Evolutionary conservation across 495 filamentous ascomycete genomes (phyloP).

Genomic region (Cudoniella acicularis): DNA sequence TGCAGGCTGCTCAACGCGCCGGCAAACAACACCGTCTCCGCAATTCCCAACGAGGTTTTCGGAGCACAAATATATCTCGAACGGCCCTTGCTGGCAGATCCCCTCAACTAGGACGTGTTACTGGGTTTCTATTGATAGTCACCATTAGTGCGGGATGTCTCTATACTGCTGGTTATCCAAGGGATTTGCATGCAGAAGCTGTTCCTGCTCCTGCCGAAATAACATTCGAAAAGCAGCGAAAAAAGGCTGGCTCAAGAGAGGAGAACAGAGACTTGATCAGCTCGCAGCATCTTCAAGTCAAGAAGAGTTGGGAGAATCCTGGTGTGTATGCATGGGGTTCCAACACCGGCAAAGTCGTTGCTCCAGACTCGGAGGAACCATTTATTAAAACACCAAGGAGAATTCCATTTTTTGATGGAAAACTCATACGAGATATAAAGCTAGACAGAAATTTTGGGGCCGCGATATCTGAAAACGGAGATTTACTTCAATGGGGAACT

Average conservation of each 20-base stretch:
- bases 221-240: slow-evolving; percentile 57
- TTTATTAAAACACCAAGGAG: slow-evolving; percentile 75
- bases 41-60: slow-evolving; percentile 7
- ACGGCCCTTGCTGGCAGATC: slow-evolving; percentile 10
- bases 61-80: slow-evolving; percentile 6
- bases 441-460: slow-evolving; percentile 79
- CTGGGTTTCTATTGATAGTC: slow-evolving; percentile 16
- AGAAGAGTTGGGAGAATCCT: slow-evolving; percentile 82
- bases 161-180: slow-evolving; percentile 17
- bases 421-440: slow-evolving; percentile 82
- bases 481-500: slow-evolving; percentile 88
- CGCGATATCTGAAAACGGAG: slow-evolving; percentile 82
- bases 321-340: slow-evolving; percentile 93
- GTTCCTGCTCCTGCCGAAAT: slow-evolving; percentile 43
- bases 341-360: slow-evolving; percentile 79
- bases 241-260: slow-evolving; percentile 53
- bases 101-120: neutral
- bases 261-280: slow-evolving; percentile 68
- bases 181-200: slow-evolving; percentile 44
- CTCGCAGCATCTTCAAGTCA: slow-evolving; percentile 78
- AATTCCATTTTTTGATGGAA: slow-evolving; percentile 79
- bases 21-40: neutral
- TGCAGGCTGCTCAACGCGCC: slow-evolving; percentile 7
- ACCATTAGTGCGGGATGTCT: slow-evolving; percentile 28
- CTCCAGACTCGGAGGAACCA: slow-evolving; percentile 73